These are phyloP conservation scores for Ramularia collo-cygni DNA, from an alignment of 2,329 filamentous ascomycete genomes.

Conservation along the genomic window DNA sequence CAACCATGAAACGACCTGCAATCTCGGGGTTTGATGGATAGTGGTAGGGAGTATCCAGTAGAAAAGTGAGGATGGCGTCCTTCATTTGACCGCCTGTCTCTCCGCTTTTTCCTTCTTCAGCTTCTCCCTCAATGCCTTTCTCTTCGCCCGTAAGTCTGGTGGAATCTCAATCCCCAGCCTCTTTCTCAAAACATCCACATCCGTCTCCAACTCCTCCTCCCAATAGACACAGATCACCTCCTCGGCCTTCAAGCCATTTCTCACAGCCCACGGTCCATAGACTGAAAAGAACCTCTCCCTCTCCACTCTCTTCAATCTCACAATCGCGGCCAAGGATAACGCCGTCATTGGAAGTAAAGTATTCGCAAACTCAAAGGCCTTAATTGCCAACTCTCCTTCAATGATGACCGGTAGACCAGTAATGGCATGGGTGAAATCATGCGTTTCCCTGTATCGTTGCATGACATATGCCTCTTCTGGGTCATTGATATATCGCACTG, in stretches of 20 bases:
- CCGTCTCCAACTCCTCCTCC: conserved; percentile 85
- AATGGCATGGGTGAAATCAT: conserved; percentile 95
- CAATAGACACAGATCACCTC: conserved; percentile 96
- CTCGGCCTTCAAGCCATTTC: conserved; percentile 67
- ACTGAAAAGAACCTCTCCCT: conserved; percentile 61
- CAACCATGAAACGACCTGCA: too few relatives aligned
- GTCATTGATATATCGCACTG: conserved; percentile 86
- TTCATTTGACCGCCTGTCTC: conserved; percentile 1
- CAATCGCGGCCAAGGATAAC: conserved; percentile 66
- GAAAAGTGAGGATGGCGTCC: too few relatives aligned
- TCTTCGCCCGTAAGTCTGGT: conserved; percentile 72
- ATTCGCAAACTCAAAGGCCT: conserved; percentile 95
- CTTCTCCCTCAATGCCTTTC: conserved; percentile 63
- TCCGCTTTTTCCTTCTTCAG: conserved; percentile 58
- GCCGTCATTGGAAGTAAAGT: conserved; percentile 94
- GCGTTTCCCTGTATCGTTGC: conserved; percentile 94
- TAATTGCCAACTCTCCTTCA: conserved; percentile 96
- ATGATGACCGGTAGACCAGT: conserved; percentile 83
- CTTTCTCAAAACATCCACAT: conserved; percentile 66
- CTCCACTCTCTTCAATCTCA: conserved; percentile 57
- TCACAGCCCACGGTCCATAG: conserved; percentile 85
- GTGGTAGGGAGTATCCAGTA: too few relatives aligned
- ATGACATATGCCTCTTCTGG: conserved; percentile 96
- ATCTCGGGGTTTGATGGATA: too few relatives aligned
- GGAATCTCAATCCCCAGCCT: conserved; percentile 81